Percentiles rank a stretch among this genome's conserved stretches.
Conservation (phyloP, 2,329 filamentous ascomycete genomes). For the Paraconiothyrium sp. region DNA sequence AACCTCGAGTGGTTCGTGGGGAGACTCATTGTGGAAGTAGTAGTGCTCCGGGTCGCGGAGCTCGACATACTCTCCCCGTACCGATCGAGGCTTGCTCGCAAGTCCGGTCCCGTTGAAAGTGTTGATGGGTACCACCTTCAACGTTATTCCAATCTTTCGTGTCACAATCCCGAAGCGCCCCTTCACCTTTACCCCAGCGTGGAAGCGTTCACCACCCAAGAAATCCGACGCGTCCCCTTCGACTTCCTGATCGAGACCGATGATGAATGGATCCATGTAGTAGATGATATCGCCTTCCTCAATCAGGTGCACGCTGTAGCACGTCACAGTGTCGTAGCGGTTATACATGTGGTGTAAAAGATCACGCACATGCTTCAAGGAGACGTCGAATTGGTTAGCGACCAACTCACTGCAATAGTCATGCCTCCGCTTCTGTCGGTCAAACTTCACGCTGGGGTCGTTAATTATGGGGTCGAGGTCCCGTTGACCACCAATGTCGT, state of each 20-base stretch:
- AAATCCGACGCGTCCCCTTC: neutral
- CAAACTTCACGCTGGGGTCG: neutral
- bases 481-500: neutral
- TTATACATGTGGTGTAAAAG: constrained; percentile 20
- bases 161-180: constrained; percentile 25
- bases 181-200: constrained; percentile 17
- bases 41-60: neutral
- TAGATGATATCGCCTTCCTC: constrained; percentile 24
- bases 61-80: constrained; percentile 24
- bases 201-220: constrained; percentile 5
- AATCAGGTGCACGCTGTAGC: constrained; percentile 20
- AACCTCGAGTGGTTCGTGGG: constrained; percentile 15
- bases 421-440: neutral
- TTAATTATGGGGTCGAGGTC: neutral
- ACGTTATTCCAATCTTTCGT: neutral
- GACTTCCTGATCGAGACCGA: neutral
- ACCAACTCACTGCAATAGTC: neutral
- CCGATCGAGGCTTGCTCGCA: constrained; percentile 7
- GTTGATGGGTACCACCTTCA: constrained; percentile 18
- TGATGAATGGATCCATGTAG: constrained; percentile 18
- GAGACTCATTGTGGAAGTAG: constrained; percentile 7
- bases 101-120: constrained; percentile 20
- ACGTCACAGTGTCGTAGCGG: constrained; percentile 19
- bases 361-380: constrained; percentile 8
- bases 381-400: constrained; percentile 20